Evolutionary conservation across 208 protist genomes (phyloP), one percentile per base, ranked within the genome.

Genomic region (Trypanosoma vivax): DNA sequence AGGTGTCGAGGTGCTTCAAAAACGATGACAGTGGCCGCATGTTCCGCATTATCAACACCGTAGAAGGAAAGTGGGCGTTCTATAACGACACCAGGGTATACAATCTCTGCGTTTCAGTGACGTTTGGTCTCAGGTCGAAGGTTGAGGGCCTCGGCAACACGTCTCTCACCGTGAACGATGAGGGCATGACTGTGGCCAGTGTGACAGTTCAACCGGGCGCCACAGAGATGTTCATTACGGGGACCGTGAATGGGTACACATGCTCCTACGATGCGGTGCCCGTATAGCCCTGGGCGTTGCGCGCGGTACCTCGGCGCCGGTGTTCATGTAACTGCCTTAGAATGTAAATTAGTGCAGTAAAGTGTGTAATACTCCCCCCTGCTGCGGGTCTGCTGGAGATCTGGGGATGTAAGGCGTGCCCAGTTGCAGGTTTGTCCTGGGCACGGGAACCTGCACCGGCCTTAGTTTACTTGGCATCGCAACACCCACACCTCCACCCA

Each of bases 21-120:
- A 70, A 50, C 4, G 50, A 86, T 33, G 73, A 75, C 16, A 87
- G 87, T 49, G 82, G 78, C 2, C 46, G 83, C 1, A 57, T 90
- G 18, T 90, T 86, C 60, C 78, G 82, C 42, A 82, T 90, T 30
- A 73, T 87, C 35, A 84, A 90, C 61, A 65, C 76, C 10, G 54
- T 62, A n/a, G 78, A 86, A 55, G 70, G 77, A 41, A 76, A 67
- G 35, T 90, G 82, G 82, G 77, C 78, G 14, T 90, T 78, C 47
- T 84, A 87, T 56, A 90, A 90, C 39, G 78, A 90, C 56, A 84
- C 82, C 9, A 70, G 42, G 16, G 55, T 77, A 34, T 80, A 76
- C 70, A 62, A 64, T 14, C 82, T 90, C 54, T 58, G 54, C 27
- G 67, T 90, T 3, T 53, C 50, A 19, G 77, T 65, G 21, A 77